Evolutionary conservation across 1,139 yeast species (phyloP).

Genomic region (Suhomyces kunorum): DNA sequence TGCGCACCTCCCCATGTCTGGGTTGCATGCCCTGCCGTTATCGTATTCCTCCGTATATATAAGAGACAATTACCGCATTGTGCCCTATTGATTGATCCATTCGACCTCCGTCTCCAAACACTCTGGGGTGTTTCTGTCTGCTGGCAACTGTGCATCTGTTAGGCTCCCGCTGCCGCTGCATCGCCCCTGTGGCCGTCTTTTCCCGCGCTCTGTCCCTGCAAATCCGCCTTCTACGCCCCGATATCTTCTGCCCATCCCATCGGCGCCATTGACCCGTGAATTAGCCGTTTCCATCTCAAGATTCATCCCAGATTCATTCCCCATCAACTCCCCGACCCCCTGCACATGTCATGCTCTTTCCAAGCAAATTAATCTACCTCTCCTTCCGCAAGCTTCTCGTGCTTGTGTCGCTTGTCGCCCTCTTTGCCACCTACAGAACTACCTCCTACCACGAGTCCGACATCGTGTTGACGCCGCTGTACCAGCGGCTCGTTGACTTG

Average conservation of each 20-base stretch:
- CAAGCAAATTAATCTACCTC: slow-evolving; percentile 9
- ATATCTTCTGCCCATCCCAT: too few species aligned
- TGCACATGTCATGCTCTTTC: slow-evolving; percentile 5
- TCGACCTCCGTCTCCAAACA: too few species aligned
- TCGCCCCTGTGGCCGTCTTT: too few species aligned
- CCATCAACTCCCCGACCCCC: neutral
- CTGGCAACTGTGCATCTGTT: too few species aligned
- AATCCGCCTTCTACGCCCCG: too few species aligned
- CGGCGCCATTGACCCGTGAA: too few species aligned
- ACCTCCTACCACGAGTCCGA: neutral
- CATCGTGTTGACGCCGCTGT: slow-evolving; percentile 3
- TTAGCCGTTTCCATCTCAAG: neutral
- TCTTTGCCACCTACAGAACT: neutral
- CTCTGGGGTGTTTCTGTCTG: too few species aligned
- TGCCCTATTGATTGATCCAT: too few species aligned
- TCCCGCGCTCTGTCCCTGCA: too few species aligned
- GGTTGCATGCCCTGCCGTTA: slow-evolving; percentile 1
- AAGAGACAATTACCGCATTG: neutral
- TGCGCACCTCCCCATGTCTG: neutral
- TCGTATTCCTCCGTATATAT: slow-evolving; percentile 10
- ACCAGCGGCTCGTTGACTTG: slow-evolving; percentile 4
- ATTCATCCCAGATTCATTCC: neutral
- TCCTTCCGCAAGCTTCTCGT: slow-evolving; percentile 10
- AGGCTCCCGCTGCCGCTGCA: too few species aligned
- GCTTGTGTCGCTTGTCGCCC: neutral